These are phyloP conservation scores for Pythium aristosporum DNA, from an alignment of 352 stramenopile species.

Conservation along the genomic window DNA sequence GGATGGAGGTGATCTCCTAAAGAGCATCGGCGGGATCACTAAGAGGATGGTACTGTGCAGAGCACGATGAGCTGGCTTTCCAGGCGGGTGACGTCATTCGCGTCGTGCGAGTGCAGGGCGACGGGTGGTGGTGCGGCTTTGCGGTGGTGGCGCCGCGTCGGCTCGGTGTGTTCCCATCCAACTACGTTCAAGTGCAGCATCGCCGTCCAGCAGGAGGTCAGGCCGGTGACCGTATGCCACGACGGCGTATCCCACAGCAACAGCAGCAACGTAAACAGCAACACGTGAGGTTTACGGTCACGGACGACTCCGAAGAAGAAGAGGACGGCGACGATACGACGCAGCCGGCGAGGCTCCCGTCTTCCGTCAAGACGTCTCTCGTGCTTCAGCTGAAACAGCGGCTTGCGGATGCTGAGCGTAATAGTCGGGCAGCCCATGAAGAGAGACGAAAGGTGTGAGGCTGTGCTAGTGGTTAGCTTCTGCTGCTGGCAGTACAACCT, in stretches of 20 bases:
- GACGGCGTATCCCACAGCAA: conserved; percentile 16
- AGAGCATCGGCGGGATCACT: background rate
- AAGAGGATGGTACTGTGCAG: conserved; percentile 19
- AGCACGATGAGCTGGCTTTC: conserved; percentile 57
- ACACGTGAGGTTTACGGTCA: conserved; percentile 15
- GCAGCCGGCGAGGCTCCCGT: conserved; percentile 20
- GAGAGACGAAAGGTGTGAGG: conserved; percentile 35
- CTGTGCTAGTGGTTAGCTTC: background rate
- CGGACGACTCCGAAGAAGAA: conserved; percentile 16
- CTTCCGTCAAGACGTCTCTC: conserved; percentile 19
- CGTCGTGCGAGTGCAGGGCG: conserved; percentile 52
- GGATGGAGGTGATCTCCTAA: no score
- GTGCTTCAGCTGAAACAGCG: conserved; percentile 45
- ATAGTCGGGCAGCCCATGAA: conserved; percentile 34
- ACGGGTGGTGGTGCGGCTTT: conserved; percentile 66
- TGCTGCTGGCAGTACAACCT: no score
- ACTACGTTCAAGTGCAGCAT: conserved; percentile 61
- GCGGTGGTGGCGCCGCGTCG: conserved; percentile 27
- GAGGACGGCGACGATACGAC: conserved; percentile 13
- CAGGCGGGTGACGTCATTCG: conserved; percentile 42
- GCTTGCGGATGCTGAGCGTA: conserved; percentile 42
- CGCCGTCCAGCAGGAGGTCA: conserved; percentile 11
- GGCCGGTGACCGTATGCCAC: background rate
- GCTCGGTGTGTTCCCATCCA: conserved; percentile 60
- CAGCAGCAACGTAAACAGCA: conserved; percentile 16